A percentile compares a stretch with the other conserved stretches of the same genome.
Evolutionary conservation across 768 basidiomycete genomes (phyloP).

Genomic region (Coprinopsis strossmayeri): DNA sequence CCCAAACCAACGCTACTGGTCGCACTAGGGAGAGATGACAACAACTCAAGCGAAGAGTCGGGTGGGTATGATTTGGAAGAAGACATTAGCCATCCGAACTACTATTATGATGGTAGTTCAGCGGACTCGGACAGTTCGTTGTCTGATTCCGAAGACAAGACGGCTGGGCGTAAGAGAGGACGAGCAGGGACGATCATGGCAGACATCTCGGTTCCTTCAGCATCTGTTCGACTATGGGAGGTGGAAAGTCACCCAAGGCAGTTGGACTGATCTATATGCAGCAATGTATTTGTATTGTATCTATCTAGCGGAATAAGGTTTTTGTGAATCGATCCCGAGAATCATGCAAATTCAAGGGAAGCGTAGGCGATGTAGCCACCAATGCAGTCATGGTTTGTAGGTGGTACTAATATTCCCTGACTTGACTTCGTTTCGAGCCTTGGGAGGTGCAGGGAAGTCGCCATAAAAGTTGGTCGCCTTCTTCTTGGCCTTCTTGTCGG

Average conservation of each 20-base stretch:
- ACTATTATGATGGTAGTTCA: background rate
- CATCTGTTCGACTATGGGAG: no score
- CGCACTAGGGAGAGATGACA: background rate
- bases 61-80: background rate
- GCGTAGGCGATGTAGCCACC: no score
- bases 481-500: slow-evolving; percentile 44
- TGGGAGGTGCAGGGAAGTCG: slow-evolving; percentile 60
- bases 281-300: no score
- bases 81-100: background rate
- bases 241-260: no score
- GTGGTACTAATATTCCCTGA: slow-evolving; percentile 67
- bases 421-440: slow-evolving; percentile 57
- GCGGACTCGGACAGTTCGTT: no score
- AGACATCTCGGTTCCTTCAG: no score
- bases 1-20: background rate
- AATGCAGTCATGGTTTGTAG: slow-evolving; percentile 46
- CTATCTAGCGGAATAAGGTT: no score
- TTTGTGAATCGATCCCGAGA: no score
- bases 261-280: no score
- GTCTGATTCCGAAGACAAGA: background rate
- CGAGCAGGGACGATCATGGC: background rate
- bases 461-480: slow-evolving; percentile 34
- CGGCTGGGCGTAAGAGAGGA: background rate
- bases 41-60: background rate
- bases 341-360: no score